Evolutionary conservation across 2,329 filamentous ascomycete species (phyloP), one percentile per base, ranked within the genome.

Genomic region (Hypocrella siamensis): DNA sequence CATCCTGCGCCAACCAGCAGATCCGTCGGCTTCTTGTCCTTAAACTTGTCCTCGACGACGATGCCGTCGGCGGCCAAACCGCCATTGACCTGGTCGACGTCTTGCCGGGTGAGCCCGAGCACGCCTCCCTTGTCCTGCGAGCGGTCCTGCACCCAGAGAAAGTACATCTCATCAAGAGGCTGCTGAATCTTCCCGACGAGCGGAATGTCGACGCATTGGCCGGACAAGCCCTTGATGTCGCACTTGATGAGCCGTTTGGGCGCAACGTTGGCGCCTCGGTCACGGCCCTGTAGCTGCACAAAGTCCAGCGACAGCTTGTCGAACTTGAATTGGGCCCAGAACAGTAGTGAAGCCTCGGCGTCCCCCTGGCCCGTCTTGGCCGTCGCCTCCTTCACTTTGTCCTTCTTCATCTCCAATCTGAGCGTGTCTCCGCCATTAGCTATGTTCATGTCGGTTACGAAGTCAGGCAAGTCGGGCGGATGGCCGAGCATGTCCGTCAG

Each of bases 161-260:
- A 49, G 17, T 44, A 49, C 37, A 53, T 37, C 33, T 54, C 52
- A 21, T 57, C 51, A 19, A 56, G 45, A 1, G 52, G 53, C 34
- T 53, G 52, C 2, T 35, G 35, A 6, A 57, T 17, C 11, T 41
- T 37, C 2, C 52, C 52, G 7, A 56, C 37, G 2, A 53, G 26
- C 1, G 48, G 47, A 9, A 54, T 32, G 6, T 45, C 38, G 26
- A 52, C 18, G n/a, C 22, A n/a, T 4, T 32, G 3, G 2, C 31
- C 8, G 3, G 44, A 38, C 6, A 51, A 35, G 11, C 34, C 26
- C n/a, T 32, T 12, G 30, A 38, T 18, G 34, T 30, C 17, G 30
- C 39, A 32, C 38, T 44, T 36, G 28, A 44, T 36, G 3, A 44
- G 18, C 3, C 42, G 29, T 24, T 45, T 45, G 2, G 42, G 40